Evolutionary conservation across 2,329 filamentous ascomycete genomes (phyloP).

Genomic region (Xylaria polymorpha): DNA sequence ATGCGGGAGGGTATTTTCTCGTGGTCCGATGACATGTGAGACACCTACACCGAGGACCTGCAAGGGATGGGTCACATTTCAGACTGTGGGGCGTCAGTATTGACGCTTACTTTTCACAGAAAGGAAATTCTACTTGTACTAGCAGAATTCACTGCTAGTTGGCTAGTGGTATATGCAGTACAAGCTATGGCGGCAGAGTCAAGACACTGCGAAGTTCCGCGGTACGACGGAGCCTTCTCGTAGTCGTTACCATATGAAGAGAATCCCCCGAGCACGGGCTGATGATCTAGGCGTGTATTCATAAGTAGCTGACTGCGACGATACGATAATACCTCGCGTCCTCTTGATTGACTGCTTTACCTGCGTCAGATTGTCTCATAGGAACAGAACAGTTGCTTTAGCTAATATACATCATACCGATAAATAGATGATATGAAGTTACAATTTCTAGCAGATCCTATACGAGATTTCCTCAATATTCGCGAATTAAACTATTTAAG

Average conservation of each 20-base stretch:
- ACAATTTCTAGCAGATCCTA: neutral
- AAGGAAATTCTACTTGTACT: neutral
- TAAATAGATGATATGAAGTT: neutral
- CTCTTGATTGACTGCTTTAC: neutral
- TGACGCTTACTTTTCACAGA: neutral
- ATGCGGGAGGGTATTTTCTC: neutral
- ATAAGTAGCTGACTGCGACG: neutral
- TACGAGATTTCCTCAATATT: neutral
- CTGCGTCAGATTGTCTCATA: too few relatives aligned
- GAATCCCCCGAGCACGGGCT: neutral
- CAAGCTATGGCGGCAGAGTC: neutral
- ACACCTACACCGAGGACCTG: neutral
- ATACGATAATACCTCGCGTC: neutral
- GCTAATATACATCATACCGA: neutral
- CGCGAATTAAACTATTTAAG: neutral
- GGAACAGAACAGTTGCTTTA: neutral
- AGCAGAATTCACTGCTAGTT: neutral
- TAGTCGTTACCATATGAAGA: neutral
- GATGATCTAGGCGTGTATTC: neutral
- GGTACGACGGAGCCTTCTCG: too few relatives aligned
- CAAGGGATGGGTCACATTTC: neutral
- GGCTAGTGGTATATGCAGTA: neutral
- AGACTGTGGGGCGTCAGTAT: neutral
- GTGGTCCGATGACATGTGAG: neutral
- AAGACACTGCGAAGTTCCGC: neutral